Conservation (phyloP, 495 filamentous ascomycete species). For the Podospora fimiseda region DNA sequence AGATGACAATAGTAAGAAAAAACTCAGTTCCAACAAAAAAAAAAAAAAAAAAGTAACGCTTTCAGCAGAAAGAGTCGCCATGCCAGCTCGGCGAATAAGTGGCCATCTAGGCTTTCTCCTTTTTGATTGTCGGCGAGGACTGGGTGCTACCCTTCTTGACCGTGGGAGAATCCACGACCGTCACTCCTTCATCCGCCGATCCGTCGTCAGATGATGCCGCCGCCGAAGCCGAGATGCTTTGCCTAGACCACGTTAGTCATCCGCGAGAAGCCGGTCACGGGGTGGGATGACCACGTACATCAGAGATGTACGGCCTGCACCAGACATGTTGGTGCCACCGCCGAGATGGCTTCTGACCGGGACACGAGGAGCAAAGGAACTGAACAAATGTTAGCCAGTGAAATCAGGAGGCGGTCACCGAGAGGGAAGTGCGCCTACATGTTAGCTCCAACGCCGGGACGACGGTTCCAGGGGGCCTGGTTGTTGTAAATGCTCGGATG, state of each 20-base stretch:
- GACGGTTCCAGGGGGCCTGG: conserved; percentile 30
- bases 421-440: conserved; percentile 10
- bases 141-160: conserved; percentile 44
- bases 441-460: conserved; percentile 19
- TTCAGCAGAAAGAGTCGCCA: conserved; percentile 1
- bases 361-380: conserved; percentile 23
- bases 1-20: conserved; percentile 23
- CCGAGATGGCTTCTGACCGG: conserved; percentile 15
- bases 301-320: conserved; percentile 11
- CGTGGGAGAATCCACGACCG: conserved; percentile 46
- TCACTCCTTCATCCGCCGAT: conserved; percentile 40
- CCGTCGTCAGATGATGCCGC: conserved; percentile 37
- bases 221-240: conserved; percentile 17
- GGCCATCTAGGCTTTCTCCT: conserved; percentile 30
- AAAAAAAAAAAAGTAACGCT: conserved; percentile 10
- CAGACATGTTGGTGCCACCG: conserved; percentile 11
- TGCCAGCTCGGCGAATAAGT: conserved; percentile 4
- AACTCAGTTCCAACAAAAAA: conserved; percentile 13
- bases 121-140: conserved; percentile 44
- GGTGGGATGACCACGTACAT: conserved; percentile 22
- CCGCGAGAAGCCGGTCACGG: neutral
- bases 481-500: conserved; percentile 38
- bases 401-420: neutral
- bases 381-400: conserved; percentile 12
- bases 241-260: conserved; percentile 28